Evolutionary conservation across 257 asterid species (phyloP), one percentile per base, ranked within the genome.

Genomic region (Lavandula angustifolia): DNA sequence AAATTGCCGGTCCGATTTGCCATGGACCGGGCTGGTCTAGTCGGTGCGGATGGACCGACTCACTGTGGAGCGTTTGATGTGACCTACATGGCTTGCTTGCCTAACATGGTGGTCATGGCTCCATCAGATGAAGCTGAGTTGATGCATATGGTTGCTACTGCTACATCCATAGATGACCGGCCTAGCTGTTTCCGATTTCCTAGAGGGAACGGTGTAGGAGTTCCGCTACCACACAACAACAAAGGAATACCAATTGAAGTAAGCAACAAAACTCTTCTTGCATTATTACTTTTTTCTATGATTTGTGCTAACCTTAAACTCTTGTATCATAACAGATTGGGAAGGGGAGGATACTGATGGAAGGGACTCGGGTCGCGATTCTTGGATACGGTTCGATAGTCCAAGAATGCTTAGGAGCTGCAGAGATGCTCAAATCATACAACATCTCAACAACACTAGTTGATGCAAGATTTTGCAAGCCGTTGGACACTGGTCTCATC

Each of bases 391-490:
- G 95, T 9, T 33, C 94, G 6, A 81, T 81, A 43, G 77, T 89
- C n/a, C 89, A 83, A 59, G 80, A 84, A 53, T 84, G 94, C 64
- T 18, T 84, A 47, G 85, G 73, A 58, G 95, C 96, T 43, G 82
- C 83, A 22, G 78, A 82, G 44, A 69, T 81, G 72, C 79, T 89
- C 6, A 50, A 74, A 52, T 46, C 79, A n/a, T 80, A 80, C 41
- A 46, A 79, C 31, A 35, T 86, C 46, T 66, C 70, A 8, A 66
- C 66, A 51, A 89, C 96, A 5, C 75, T 89, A 48, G 95, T 85
- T 1, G 96, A 89, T 72, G 95, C 96, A 14, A 75, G 95, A 60
- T 89, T 89, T 74, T 89, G 96, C 76, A 89, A 84, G 66, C 96
- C 96, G 3, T 34, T 89, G 76, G 95, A 89, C 65, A 75, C 80